Percentiles rank a stretch among this genome's conserved stretches.
Conservation (phyloP, 257 asterid genomes). For the Solanum ossicruentum region DNA sequence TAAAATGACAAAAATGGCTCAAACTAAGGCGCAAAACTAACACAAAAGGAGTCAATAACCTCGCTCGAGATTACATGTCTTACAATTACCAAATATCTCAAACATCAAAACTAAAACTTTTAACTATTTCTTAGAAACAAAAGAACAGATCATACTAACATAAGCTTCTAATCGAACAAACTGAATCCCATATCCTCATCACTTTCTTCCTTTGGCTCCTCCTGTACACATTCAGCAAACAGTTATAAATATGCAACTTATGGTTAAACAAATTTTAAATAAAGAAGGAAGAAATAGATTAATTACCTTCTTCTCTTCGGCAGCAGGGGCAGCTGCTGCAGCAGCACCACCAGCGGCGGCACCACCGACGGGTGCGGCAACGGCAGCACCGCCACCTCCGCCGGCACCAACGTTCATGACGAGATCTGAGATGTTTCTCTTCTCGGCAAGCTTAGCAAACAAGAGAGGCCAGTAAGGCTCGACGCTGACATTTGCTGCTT, state of each 20-base stretch:
- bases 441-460: conserved; percentile 59
- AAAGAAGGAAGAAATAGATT: neutral
- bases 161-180: conserved; percentile 28
- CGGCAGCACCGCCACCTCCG: conserved; percentile 46
- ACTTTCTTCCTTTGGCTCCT: conserved; percentile 44
- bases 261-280: neutral
- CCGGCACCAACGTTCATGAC: conserved; percentile 54
- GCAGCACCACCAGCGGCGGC: conserved; percentile 34
- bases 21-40: neutral
- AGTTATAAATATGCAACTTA: neutral
- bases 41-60: neutral
- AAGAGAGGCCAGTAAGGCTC: conserved; percentile 78
- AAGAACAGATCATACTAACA: neutral
- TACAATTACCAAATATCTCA: neutral
- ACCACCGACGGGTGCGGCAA: conserved; percentile 31
- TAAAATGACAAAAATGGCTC: neutral
- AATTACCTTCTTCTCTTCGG: conserved; percentile 35
- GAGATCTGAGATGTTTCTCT: conserved; percentile 50
- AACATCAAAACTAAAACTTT: neutral
- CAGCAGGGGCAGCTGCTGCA: conserved; percentile 53
- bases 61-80: neutral
- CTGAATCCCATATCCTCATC: conserved; percentile 45
- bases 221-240: conserved; percentile 15
- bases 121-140: neutral
- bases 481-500: conserved; percentile 46